A percentile compares a stretch with the other conserved stretches of the same genome.
Conservation (phyloP, 2,329 filamentous ascomycete species). For the Cercospora zeae-maydis region DNA sequence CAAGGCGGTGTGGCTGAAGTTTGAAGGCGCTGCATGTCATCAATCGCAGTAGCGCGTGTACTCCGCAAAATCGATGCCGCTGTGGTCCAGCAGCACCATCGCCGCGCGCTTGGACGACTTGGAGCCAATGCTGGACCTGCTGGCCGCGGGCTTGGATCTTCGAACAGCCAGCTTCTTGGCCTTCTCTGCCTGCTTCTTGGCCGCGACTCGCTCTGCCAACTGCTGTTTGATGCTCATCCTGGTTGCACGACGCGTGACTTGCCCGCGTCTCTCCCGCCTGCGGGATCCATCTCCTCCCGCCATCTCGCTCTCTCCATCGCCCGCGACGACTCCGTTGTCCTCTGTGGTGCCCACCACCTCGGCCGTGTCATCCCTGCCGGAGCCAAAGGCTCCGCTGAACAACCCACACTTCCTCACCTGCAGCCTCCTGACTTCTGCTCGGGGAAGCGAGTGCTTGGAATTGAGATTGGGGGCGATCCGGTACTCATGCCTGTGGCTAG, state of each 20-base stretch:
- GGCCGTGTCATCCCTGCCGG: not conserved
- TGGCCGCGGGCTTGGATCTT: not conserved
- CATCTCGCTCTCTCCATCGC: not conserved
- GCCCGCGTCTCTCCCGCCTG: not conserved
- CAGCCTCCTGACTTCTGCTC: constrained; percentile 12
- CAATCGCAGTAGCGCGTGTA: constrained; percentile 9
- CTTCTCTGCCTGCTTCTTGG: constrained; percentile 7
- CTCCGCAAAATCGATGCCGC: constrained; percentile 12
- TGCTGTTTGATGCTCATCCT: constrained; percentile 14
- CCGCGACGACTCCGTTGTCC: not conserved
- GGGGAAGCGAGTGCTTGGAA: constrained; percentile 15
- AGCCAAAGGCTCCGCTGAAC: not conserved
- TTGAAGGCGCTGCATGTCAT: not conserved
- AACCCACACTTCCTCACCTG: constrained; percentile 20
- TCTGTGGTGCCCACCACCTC: not conserved
- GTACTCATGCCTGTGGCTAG: constrained; percentile 2
- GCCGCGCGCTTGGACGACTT: constrained; percentile 11
- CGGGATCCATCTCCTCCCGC: not conserved
- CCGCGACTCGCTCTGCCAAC: constrained; percentile 1
- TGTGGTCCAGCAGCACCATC: constrained; percentile 11
- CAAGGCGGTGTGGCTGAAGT: not conserved
- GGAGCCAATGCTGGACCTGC: constrained; percentile 6
- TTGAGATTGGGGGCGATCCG: constrained; percentile 18
- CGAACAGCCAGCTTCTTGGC: constrained; percentile 4
- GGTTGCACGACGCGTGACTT: not conserved